Conservation (phyloP, 768 basidiomycete genomes). For the Suillus subalutaceus region DNA sequence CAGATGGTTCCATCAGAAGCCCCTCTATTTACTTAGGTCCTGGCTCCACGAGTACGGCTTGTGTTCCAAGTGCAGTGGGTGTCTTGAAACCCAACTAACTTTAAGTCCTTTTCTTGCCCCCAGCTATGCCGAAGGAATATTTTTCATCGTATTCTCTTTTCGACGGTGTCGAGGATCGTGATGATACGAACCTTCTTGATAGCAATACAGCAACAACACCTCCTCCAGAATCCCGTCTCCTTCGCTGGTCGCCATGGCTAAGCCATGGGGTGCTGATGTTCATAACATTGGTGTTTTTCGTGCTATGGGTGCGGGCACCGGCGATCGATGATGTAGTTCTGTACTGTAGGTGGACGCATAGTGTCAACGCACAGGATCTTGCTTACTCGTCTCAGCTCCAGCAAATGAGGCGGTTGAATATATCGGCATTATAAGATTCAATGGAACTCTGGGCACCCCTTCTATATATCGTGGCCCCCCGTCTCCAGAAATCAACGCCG, state of each 20-base stretch:
- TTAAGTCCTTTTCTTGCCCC: neutral
- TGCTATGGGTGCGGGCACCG: neutral
- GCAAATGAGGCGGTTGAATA: neutral
- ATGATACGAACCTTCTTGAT: neutral
- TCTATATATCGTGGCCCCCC: neutral
- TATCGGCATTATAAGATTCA: neutral
- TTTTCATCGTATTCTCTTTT: neutral
- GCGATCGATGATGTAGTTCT: neutral
- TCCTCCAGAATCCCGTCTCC: neutral
- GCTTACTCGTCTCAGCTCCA: neutral
- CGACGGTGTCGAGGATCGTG: neutral
- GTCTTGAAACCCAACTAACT: neutral
- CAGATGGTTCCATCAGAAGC: too few relatives aligned
- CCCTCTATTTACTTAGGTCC: too few relatives aligned
- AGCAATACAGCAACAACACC: neutral
- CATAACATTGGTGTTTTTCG: neutral
- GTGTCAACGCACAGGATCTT: neutral
- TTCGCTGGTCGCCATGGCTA: neutral
- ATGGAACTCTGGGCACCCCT: neutral
- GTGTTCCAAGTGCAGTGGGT: neutral
- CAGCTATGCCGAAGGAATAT: neutral
- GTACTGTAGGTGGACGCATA: neutral
- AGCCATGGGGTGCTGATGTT: neutral
- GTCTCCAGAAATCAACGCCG: neutral
- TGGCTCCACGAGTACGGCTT: neutral